Percentiles rank a stretch among this genome's conserved stretches.
phyloP scores from a whole-genome alignment of 1,284 basidiomycete genomes.

The Mrakiaceae sp. region DNA sequence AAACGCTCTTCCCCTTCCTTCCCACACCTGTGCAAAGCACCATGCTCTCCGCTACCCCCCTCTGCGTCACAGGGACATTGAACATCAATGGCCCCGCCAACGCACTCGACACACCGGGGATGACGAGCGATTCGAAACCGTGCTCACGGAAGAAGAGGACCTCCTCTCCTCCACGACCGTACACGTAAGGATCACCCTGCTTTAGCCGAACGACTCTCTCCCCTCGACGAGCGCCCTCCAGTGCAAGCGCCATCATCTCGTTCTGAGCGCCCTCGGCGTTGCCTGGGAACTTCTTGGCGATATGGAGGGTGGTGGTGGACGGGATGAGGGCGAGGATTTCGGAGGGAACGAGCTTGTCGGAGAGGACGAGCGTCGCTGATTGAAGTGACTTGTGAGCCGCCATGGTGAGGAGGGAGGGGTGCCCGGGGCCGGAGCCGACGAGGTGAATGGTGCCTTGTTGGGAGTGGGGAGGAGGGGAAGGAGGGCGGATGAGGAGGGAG shows the following conservation, averaged over 20 bases:
- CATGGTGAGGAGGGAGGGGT: constrained; percentile 79
- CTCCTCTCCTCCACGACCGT: constrained; percentile 89
- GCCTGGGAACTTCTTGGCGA: constrained; percentile 94
- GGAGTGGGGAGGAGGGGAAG: constrained; percentile 18
- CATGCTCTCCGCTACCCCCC: constrained; percentile 81
- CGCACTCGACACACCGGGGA: constrained; percentile 82
- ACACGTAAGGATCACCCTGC: constrained; percentile 93
- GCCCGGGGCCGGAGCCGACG: constrained; percentile 88
- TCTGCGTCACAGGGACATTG: constrained; percentile 86
- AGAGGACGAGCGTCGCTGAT: constrained; percentile 73
- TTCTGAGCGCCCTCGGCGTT: constrained; percentile 90
- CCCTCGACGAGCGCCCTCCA: constrained; percentile 66
- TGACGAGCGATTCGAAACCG: constrained; percentile 68
- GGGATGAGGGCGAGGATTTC: constrained; percentile 83
- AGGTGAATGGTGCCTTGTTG: constrained; percentile 62
- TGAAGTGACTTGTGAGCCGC: constrained; percentile 66
- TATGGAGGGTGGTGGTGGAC: constrained; percentile 45
- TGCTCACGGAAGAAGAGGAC: constrained; percentile 77
- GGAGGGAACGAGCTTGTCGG: constrained; percentile 93
- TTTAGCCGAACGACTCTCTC: constrained; percentile 87
- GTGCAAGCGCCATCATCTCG: constrained; percentile 83
- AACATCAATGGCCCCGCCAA: constrained; percentile 81
- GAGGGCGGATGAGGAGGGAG: constrained; percentile 25
- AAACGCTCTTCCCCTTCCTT: constrained; percentile 68
- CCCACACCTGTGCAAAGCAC: constrained; percentile 90